Conservation (phyloP, 257 asterid genomes). For the Solanum chilense region DNA sequence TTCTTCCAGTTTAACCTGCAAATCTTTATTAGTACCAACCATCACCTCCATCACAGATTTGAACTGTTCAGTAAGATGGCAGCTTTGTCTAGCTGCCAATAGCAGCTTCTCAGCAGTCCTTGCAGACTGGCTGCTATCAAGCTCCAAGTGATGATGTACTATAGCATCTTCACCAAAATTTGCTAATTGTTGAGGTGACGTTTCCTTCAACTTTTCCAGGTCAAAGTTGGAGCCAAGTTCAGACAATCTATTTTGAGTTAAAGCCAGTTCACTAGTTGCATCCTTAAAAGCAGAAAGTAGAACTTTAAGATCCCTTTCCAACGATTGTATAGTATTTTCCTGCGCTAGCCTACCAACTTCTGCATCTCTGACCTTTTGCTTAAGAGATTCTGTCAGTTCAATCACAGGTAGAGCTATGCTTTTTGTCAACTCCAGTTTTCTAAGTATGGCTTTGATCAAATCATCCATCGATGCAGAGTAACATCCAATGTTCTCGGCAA, state of each 20-base stretch:
- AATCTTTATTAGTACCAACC: slow-evolving; percentile 22
- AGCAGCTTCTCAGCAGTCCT: slow-evolving; percentile 53
- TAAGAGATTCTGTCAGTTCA: slow-evolving; percentile 34
- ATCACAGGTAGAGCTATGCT: slow-evolving; percentile 21
- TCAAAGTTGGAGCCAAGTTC: slow-evolving; percentile 28
- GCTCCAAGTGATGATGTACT: slow-evolving; percentile 7
- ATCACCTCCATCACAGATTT: slow-evolving; percentile 27
- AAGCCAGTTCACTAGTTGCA: slow-evolving; percentile 47
- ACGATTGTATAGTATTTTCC: slow-evolving; percentile 24
- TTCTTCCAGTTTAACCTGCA: slow-evolving; percentile 44
- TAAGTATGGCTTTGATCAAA: slow-evolving; percentile 30
- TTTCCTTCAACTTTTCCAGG: slow-evolving; percentile 26
- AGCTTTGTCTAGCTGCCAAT: slow-evolving; percentile 40
- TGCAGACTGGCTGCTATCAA: slow-evolving; percentile 25
- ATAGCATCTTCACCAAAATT: slow-evolving; percentile 18
- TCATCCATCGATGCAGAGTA: slow-evolving; percentile 44
- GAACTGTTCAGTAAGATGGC: slow-evolving; percentile 30
- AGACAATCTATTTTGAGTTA: slow-evolving; percentile 24
- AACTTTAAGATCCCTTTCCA: slow-evolving; percentile 45
- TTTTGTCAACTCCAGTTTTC: slow-evolving; percentile 35
- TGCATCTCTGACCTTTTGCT: slow-evolving; percentile 36
- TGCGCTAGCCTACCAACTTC: slow-evolving; percentile 43
- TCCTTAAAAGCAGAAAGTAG: slow-evolving; percentile 57
- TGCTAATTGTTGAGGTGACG: slow-evolving; percentile 13
- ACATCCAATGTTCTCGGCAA: slow-evolving; percentile 44